Evolutionary conservation across 306 rosid genomes (phyloP).

Genomic region (Comarum palustre): DNA sequence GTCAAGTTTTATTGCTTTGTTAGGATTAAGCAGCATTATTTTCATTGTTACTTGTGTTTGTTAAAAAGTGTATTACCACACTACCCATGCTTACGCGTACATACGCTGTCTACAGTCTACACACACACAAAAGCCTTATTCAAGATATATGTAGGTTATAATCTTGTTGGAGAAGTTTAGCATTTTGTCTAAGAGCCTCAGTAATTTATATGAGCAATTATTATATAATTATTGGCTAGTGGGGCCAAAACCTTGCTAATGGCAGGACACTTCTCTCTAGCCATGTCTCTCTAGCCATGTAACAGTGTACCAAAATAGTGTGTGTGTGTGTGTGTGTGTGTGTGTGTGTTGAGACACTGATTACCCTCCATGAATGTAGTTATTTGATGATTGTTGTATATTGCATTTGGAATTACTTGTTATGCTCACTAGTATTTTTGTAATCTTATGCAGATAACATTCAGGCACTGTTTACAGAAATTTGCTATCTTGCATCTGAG

Average conservation of each 20-base stretch:
- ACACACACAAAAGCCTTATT: not conserved
- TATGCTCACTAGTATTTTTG: not conserved
- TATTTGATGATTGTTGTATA: not conserved
- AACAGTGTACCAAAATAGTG: not conserved
- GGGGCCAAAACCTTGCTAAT: not conserved
- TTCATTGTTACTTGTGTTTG: not conserved
- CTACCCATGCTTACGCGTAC: not conserved
- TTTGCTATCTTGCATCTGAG: slow-evolving; percentile 1
- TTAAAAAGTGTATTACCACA: not conserved
- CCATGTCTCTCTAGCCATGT: no score
- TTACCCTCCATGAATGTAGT: not conserved
- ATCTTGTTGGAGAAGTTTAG: not conserved
- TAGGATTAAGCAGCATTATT: not conserved
- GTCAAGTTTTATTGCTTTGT: not conserved
- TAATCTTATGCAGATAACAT: slow-evolving; percentile 13
- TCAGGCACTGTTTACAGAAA: not conserved
- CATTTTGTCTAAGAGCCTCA: not conserved
- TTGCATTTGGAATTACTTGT: not conserved
- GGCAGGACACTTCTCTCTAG: not conserved
- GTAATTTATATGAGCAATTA: not conserved
- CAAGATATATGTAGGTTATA: not conserved
- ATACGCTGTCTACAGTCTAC: not conserved
- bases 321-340: not conserved
- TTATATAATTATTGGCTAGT: not conserved
- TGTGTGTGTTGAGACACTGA: not conserved